Evolutionary conservation across 768 basidiomycete genomes (phyloP).

Genomic region (Pleurotus platypus): DNA sequence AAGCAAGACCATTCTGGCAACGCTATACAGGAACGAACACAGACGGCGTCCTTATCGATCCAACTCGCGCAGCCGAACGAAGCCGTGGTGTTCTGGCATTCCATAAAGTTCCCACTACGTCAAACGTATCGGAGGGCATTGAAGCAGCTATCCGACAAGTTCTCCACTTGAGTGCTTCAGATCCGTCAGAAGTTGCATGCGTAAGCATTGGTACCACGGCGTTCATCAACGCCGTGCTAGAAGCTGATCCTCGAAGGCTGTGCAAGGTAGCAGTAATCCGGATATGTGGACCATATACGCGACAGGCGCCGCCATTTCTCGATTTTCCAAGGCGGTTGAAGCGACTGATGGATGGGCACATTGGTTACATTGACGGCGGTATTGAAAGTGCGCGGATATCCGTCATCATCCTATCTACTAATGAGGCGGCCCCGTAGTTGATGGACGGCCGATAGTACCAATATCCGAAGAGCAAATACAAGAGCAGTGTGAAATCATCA

Average conservation of each 20-base stretch:
- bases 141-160: constrained; percentile 45
- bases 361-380: constrained; percentile 31
- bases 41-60: constrained; percentile 29
- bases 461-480: constrained; percentile 41
- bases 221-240: constrained; percentile 60
- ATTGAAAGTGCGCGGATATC: constrained; percentile 35
- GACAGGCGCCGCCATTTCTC: constrained; percentile 50
- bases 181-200: constrained; percentile 36
- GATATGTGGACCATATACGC: constrained; percentile 56
- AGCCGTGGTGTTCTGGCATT: constrained; percentile 33
- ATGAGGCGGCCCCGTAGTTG: constrained; percentile 13
- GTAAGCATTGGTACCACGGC: constrained; percentile 64
- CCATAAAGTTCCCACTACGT: constrained; percentile 51
- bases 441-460: constrained; percentile 27
- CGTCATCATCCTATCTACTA: not conserved
- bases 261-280: constrained; percentile 62
- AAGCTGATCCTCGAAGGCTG: constrained; percentile 48
- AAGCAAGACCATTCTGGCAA: not conserved
- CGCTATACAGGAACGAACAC: constrained; percentile 28
- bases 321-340: constrained; percentile 28
- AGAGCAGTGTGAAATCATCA: constrained; percentile 34
- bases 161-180: constrained; percentile 31
- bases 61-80: constrained; percentile 20
- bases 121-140: constrained; percentile 57
- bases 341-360: constrained; percentile 25